Evolutionary conservation across 257 asterid genomes (phyloP).

Genomic region (Linaria vulgaris): DNA sequence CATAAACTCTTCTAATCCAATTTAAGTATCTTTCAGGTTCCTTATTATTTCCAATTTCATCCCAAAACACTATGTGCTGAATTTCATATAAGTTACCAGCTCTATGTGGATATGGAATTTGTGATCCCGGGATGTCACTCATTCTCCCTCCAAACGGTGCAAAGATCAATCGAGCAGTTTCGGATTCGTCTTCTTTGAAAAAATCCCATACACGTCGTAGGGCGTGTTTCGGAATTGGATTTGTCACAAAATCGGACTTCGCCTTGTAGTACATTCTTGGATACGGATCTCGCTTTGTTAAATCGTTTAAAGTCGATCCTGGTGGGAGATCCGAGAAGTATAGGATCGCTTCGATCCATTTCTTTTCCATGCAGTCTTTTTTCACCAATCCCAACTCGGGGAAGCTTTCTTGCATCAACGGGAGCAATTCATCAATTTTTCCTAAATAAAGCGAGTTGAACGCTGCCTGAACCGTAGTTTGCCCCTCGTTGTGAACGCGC

Average conservation of each 20-base stretch:
- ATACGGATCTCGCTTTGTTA: constrained; percentile 27
- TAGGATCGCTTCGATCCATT: constrained; percentile 39
- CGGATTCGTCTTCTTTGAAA: constrained; percentile 30
- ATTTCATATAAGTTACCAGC: no score
- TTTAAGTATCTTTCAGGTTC: no score
- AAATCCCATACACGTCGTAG: constrained; percentile 35
- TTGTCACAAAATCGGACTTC: constrained; percentile 38
- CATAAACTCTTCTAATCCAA: no score
- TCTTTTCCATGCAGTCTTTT: constrained; percentile 45
- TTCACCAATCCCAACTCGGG: constrained; percentile 41
- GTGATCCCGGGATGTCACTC: no score
- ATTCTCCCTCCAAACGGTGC: no score
- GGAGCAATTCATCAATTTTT: constrained; percentile 26
- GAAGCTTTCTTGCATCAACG: constrained; percentile 35
- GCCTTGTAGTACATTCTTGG: constrained; percentile 41
- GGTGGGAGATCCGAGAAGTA: constrained; percentile 48
- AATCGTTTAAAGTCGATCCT: constrained; percentile 32
- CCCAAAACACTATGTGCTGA: no score
- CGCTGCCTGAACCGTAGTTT: constrained; percentile 32
- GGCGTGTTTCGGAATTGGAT: constrained; percentile 31
- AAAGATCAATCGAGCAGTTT: constrained; percentile 6
- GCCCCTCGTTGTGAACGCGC: constrained; percentile 2
- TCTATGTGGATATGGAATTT: no score
- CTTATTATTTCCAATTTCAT: no score
- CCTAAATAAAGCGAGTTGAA: constrained; percentile 47